phyloP scores from a whole-genome alignment of 768 basidiomycete genomes.

The Hericium erinaceus region DNA sequence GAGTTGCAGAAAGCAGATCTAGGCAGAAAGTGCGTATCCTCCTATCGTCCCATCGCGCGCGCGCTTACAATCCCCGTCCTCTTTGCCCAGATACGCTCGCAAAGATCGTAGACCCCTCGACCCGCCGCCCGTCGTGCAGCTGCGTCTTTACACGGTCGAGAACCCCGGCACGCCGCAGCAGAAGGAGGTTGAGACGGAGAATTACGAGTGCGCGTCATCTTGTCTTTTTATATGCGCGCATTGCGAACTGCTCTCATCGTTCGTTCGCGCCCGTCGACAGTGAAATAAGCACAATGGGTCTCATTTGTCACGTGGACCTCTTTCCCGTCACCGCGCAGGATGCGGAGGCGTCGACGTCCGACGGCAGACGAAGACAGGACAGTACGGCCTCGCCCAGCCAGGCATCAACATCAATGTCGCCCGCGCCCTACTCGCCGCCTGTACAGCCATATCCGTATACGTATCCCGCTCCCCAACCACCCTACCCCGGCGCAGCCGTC shows the following conservation, averaged over 20 bases:
- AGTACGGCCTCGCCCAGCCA: conserved; percentile 5
- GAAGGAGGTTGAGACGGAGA: conserved; percentile 7
- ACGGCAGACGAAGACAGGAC: conserved; percentile 5
- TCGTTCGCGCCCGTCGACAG: conserved; percentile 25
- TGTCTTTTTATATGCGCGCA: background rate
- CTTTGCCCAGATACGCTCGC: conserved; percentile 14
- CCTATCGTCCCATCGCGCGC: background rate
- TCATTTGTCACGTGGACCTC: conserved; percentile 71
- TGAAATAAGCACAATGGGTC: conserved; percentile 51
- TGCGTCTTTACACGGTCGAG: conserved; percentile 15
- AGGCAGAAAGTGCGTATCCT: conserved; percentile 21
- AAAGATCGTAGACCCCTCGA: conserved; percentile 19
- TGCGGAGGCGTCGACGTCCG: background rate
- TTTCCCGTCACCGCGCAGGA: conserved; percentile 39
- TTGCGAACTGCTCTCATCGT: conserved; percentile 5
- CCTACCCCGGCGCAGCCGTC: conserved; percentile 1
- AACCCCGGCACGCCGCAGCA: conserved; percentile 5
- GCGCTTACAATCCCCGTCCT: background rate
- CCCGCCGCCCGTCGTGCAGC: conserved; percentile 19
- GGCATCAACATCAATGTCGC: conserved; percentile 13
- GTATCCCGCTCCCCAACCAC: conserved; percentile 14
- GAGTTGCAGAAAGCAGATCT: conserved; percentile 25
- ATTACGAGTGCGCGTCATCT: conserved; percentile 10
- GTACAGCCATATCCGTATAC: conserved; percentile 14
- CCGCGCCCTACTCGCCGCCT: conserved; percentile 12